A percentile compares a stretch with the other conserved stretches of the same genome.
These are phyloP conservation scores for Hamamelis virginiana DNA, from an alignment of 164 flowering plant genomes.

Conservation along the genomic window DNA sequence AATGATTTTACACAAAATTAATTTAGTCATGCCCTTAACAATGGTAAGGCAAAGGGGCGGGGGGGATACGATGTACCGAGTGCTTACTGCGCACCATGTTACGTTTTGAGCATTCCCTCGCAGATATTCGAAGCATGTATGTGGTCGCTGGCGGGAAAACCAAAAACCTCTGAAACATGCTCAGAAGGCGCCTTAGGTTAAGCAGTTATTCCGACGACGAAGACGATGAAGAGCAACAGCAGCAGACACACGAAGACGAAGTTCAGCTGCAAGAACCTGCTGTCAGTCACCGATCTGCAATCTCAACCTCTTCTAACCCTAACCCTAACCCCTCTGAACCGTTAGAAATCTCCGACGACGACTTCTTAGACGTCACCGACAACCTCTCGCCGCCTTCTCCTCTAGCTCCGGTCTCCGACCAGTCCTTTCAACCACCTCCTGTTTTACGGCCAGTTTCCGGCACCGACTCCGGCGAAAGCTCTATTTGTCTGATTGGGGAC, in stretches of 20 bases:
- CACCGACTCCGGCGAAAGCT: neutral
- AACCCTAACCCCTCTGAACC: slow-evolving; percentile 23
- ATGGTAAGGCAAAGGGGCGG: no score
- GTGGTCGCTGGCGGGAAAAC: slow-evolving; percentile 8
- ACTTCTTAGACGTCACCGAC: slow-evolving; percentile 51
- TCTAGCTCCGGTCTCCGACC: slow-evolving; percentile 3
- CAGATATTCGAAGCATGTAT: neutral
- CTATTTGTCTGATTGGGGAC: slow-evolving; percentile 35
- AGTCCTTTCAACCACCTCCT: slow-evolving; percentile 5
- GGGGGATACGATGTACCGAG: neutral
- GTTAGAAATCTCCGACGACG: slow-evolving; percentile 54
- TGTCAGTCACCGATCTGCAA: no score
- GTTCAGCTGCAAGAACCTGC: neutral
- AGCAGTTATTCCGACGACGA: slow-evolving; percentile 51
- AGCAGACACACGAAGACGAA: slow-evolving; percentile 3
- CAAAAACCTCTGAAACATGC: slow-evolving; percentile 21
- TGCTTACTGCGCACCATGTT: neutral
- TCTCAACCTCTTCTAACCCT: slow-evolving; percentile 22
- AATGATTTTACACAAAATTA: no score
- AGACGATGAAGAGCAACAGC: slow-evolving; percentile 25
- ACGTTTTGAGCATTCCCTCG: neutral
- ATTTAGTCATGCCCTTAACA: no score
- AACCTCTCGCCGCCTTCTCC: slow-evolving; percentile 39
- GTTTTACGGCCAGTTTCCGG: neutral
- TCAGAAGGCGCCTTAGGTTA: slow-evolving; percentile 48